Conservation (phyloP, 2,329 filamentous ascomycete genomes). For the Botrytis medusae region DNA sequence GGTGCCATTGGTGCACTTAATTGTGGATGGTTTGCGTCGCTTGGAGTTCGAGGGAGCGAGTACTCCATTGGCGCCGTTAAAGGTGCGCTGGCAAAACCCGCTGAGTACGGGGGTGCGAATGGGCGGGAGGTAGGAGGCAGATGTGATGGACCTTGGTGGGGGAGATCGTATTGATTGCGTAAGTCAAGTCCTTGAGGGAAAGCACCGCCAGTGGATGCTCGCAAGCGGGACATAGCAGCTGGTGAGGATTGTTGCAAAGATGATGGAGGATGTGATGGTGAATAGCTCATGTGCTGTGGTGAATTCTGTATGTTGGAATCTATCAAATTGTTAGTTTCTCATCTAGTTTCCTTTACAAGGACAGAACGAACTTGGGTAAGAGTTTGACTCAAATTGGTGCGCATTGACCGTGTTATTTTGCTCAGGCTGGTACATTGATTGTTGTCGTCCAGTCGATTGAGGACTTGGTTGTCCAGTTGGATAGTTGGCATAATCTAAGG, state of each 20-base stretch:
- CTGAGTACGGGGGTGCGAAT: slow-evolving; percentile 46
- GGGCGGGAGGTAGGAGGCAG: slow-evolving; percentile 37
- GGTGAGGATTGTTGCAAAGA: slow-evolving; percentile 47
- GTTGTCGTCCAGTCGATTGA: slow-evolving; percentile 48
- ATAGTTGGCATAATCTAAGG: slow-evolving; percentile 56
- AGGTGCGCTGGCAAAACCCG: slow-evolving; percentile 54
- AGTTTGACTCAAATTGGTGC: slow-evolving; percentile 51
- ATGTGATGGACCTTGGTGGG: slow-evolving; percentile 36
- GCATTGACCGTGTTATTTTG: slow-evolving; percentile 46
- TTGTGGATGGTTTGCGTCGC: slow-evolving; percentile 46
- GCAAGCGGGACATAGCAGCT: slow-evolving; percentile 47
- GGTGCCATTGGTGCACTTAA: slow-evolving; percentile 56
- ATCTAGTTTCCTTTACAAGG: slow-evolving; percentile 28
- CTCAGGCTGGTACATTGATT: slow-evolving; percentile 52
- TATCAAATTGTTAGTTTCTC: slow-evolving; percentile 36
- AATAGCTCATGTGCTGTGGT: slow-evolving; percentile 52
- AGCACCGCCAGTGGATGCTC: slow-evolving; percentile 50
- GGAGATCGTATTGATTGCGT: slow-evolving; percentile 47
- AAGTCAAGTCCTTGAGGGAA: slow-evolving; percentile 49
- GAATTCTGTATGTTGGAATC: slow-evolving; percentile 49
- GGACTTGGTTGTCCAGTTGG: slow-evolving; percentile 49
- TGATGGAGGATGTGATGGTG: slow-evolving; percentile 43
- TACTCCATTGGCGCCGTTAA: slow-evolving; percentile 56
- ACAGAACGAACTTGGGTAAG: slow-evolving; percentile 50
- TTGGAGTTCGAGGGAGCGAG: slow-evolving; percentile 48